Conservation (phyloP, 2,329 filamentous ascomycete genomes). For the Elsinoe fawcettii region DNA sequence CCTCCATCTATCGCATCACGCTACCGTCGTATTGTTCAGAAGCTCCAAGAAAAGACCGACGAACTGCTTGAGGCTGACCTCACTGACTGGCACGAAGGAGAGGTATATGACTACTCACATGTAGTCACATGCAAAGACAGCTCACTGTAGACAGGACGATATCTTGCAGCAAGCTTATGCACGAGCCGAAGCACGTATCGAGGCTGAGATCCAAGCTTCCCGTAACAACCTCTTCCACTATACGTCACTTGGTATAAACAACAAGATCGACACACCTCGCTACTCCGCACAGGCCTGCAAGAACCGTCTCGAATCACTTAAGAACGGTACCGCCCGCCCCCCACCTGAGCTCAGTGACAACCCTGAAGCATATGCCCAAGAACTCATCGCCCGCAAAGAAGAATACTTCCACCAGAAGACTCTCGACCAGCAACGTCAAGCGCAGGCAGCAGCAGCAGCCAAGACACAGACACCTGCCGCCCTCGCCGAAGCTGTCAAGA, state of each 20-base stretch:
- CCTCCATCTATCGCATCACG: conserved; percentile 43
- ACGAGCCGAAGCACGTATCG: conserved; percentile 37
- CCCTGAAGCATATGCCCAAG: conserved; percentile 31
- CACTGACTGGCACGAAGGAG: conserved; percentile 43
- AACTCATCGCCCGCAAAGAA: conserved; percentile 26
- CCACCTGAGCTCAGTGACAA: conserved; percentile 39
- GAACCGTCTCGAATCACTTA: conserved; percentile 35
- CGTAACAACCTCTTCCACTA: conserved; percentile 39
- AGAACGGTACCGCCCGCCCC: conserved; percentile 37
- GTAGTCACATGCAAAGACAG: background rate
- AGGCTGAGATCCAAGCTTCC: conserved; percentile 34
- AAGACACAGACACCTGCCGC: background rate
- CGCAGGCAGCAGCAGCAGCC: background rate
- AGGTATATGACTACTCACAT: conserved; percentile 31
- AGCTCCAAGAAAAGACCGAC: conserved; percentile 38
- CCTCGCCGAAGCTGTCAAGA: background rate
- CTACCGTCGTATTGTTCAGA: conserved; percentile 38
- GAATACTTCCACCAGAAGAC: conserved; percentile 16
- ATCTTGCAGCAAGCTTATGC: conserved; percentile 22
- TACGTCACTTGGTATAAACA: conserved; percentile 29
- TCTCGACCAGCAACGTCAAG: conserved; percentile 5
- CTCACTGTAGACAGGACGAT: conserved; percentile 3
- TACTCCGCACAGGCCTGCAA: conserved; percentile 42
- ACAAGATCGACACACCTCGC: conserved; percentile 36
- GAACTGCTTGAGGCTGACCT: conserved; percentile 39